phyloP scores from a whole-genome alignment of 257 asterid genomes.

The Solanum phureja region DNA sequence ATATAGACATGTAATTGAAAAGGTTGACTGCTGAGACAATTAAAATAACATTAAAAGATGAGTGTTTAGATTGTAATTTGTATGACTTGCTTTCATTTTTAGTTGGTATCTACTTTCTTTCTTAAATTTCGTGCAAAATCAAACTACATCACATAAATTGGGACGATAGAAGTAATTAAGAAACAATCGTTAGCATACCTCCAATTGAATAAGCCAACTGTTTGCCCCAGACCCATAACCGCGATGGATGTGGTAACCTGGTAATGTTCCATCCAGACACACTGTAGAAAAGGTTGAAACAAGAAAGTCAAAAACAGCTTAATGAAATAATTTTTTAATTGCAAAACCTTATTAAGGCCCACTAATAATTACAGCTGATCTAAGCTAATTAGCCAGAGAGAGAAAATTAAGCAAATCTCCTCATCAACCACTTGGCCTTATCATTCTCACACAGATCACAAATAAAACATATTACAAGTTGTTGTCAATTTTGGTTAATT shows the following conservation, averaged over 20 bases:
- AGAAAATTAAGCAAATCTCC: not conserved
- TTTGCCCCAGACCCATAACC: conserved; percentile 76
- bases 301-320: not conserved
- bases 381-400: not conserved
- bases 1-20: not conserved
- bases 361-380: not conserved
- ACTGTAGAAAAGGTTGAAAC: conserved; percentile 34
- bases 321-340: not conserved
- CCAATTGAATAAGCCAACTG: conserved; percentile 92
- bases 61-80: too few species aligned
- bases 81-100: too few species aligned
- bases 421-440: not conserved
- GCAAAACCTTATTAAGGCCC: not conserved
- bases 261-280: conserved; percentile 86
- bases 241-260: conserved; percentile 84
- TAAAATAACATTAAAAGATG: not conserved
- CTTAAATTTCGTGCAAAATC: too few species aligned
- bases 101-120: too few species aligned
- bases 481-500: not conserved
- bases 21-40: not conserved
- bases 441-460: not conserved
- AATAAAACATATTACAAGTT: not conserved
- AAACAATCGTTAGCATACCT: conserved; percentile 32
- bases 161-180: not conserved
- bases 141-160: too few species aligned